phyloP scores from a whole-genome alignment of 345 rosid genomes.

The Pistacia vera region DNA sequence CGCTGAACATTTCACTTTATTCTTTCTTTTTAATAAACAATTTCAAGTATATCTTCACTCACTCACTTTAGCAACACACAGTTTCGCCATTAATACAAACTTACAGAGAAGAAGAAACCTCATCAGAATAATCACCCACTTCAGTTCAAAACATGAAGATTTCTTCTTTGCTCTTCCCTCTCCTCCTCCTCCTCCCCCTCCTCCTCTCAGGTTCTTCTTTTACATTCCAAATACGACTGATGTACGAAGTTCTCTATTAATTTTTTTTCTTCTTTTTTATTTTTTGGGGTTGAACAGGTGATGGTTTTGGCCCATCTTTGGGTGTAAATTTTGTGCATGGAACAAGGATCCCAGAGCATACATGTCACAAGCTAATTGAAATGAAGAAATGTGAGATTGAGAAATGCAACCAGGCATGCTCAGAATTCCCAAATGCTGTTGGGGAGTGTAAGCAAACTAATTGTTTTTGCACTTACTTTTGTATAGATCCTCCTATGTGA shows the following conservation, averaged over 20 bases:
- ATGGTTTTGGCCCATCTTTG: neutral
- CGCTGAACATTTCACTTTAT: slow-evolving; percentile 27
- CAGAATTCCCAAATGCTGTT: slow-evolving; percentile 31
- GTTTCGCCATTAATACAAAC: too few species aligned
- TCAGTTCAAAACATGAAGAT: slow-evolving; percentile 36
- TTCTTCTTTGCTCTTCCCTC: slow-evolving; percentile 20
- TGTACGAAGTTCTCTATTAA: neutral
- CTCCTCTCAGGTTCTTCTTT: slow-evolving; percentile 42
- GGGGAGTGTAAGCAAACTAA: slow-evolving; percentile 43
- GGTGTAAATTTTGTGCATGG: slow-evolving; percentile 16
- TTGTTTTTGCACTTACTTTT: slow-evolving; percentile 47
- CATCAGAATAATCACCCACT: slow-evolving; percentile 3
- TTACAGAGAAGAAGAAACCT: neutral
- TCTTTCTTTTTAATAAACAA: slow-evolving; percentile 17
- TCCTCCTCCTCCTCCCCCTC: slow-evolving; percentile 31
- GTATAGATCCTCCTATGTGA: slow-evolving; percentile 45
- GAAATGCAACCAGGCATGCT: slow-evolving; percentile 41
- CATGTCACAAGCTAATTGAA: slow-evolving; percentile 39
- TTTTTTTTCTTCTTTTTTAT: neutral
- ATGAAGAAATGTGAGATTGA: slow-evolving; percentile 25
- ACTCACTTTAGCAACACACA: neutral
- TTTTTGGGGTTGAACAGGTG: neutral
- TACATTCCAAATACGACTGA: neutral
- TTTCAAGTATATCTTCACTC: slow-evolving; percentile 11
- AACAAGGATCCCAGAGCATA: slow-evolving; percentile 54